Evolutionary conservation across 352 stramenopile species (phyloP).

Genomic region (Pythium plurisporium): DNA sequence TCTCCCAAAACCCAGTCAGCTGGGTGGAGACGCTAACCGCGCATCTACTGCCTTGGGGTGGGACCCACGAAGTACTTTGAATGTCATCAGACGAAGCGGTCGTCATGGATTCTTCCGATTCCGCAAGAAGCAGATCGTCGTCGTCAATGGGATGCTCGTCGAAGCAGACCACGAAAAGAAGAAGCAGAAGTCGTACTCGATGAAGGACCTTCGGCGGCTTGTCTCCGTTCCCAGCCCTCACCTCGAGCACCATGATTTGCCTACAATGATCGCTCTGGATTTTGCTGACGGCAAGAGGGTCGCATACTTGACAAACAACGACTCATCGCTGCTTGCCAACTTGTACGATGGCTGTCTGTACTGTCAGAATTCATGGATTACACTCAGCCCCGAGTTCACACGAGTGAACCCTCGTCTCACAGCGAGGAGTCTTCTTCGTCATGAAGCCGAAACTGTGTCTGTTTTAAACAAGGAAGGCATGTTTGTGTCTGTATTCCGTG

Average conservation of each 20-base stretch:
- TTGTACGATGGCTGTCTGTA: constrained; percentile 70
- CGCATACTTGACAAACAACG: constrained; percentile 53
- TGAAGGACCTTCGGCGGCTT: constrained; percentile 53
- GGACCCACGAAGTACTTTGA: constrained; percentile 40
- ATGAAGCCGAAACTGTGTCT: constrained; percentile 44
- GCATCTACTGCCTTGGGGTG: constrained; percentile 8
- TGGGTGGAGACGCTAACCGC: background rate
- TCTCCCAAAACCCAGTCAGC: constrained; percentile 44
- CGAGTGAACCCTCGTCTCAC: constrained; percentile 66
- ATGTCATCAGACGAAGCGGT: constrained; percentile 52
- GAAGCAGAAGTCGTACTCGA: constrained; percentile 47
- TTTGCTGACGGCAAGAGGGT: constrained; percentile 58
- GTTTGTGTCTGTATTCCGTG: constrained; percentile 45
- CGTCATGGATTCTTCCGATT: constrained; percentile 55
- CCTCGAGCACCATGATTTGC: constrained; percentile 3
- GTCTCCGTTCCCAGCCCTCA: constrained; percentile 27
- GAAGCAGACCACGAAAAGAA: constrained; percentile 13
- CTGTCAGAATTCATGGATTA: constrained; percentile 57
- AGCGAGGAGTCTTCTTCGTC: constrained; percentile 35
- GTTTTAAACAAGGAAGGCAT: constrained; percentile 65
- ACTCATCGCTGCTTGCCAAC: constrained; percentile 53
- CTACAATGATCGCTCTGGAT: constrained; percentile 51
- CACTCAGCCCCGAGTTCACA: constrained; percentile 57
- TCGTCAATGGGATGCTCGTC: constrained; percentile 17
- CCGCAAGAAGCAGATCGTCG: constrained; percentile 53